Conservation (phyloP, 2,329 filamentous ascomycete species). For the Diaporthe amygdali region DNA sequence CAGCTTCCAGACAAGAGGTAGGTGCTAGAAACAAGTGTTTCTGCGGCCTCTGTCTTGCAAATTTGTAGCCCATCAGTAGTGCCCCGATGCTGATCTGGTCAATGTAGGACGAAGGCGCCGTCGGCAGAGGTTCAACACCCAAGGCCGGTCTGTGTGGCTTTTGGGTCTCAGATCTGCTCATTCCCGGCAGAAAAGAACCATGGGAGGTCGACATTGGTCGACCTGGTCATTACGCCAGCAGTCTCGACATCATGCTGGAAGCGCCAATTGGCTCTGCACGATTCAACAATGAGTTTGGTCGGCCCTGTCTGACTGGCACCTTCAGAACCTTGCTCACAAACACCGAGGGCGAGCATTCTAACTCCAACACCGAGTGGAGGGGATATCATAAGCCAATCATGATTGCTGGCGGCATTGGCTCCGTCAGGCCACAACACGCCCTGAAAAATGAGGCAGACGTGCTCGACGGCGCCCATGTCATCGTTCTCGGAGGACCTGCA, state of each 20-base stretch:
- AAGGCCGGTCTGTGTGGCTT: conserved; percentile 93
- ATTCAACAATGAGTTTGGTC: conserved; percentile 98
- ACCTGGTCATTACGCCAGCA: conserved; percentile 90
- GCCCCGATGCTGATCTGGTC: not conserved
- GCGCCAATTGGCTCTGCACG: conserved; percentile 93
- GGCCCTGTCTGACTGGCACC: conserved; percentile 85
- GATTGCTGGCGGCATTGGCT: conserved; percentile 95
- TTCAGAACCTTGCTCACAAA: conserved; percentile 87
- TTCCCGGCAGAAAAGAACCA: conserved; percentile 80
- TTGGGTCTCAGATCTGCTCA: conserved; percentile 92
- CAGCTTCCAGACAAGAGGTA: not conserved
- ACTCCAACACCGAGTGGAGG: conserved; percentile 67
- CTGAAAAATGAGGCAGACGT: conserved; percentile 83
- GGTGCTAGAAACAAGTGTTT: conserved; percentile 18
- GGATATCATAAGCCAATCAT: conserved; percentile 99
- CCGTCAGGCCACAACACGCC: conserved; percentile 87
- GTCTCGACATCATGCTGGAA: conserved; percentile 96
- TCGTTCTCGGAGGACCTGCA: conserved; percentile 92
- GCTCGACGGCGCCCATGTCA: conserved; percentile 83
- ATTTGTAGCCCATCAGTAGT: not conserved
- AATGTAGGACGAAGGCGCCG: conserved; percentile 80
- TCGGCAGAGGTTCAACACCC: conserved; percentile 88
- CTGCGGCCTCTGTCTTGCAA: not conserved
- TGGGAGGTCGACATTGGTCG: conserved; percentile 94
- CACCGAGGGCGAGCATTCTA: conserved; percentile 57